A percentile compares a stretch with the other conserved stretches of the same genome.
phyloP scores from a whole-genome alignment of 805 yeast genomes.

The Wickerhamiella galacta region DNA sequence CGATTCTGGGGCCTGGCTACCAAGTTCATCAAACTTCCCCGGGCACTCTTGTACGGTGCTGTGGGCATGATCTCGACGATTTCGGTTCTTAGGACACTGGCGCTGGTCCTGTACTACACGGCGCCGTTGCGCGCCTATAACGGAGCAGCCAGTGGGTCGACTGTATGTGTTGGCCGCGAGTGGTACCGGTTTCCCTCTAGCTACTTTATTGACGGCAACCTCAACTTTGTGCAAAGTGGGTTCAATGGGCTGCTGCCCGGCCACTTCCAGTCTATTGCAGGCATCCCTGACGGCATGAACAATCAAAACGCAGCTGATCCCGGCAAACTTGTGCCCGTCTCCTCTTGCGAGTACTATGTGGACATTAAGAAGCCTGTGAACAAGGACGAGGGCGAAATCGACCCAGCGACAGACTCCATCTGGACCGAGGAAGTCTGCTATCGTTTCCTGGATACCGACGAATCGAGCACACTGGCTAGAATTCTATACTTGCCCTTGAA shows the following conservation, averaged over 20 bases:
- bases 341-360: conserved; percentile 49
- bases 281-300: conserved; percentile 52
- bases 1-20: conserved; percentile 5
- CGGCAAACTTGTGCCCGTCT: conserved; percentile 33
- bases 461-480: conserved; percentile 16
- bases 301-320: conserved; percentile 51
- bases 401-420: conserved; percentile 6
- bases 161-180: conserved; percentile 83
- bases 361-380: conserved; percentile 43
- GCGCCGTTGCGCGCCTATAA: conserved; percentile 53
- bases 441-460: conserved; percentile 14
- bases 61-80: conserved; percentile 13
- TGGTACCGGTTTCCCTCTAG: conserved; percentile 91
- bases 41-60: conserved; percentile 2
- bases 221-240: conserved; percentile 56
- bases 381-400: conserved; percentile 28
- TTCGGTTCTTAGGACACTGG: conserved; percentile 37
- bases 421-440: conserved; percentile 15
- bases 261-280: conserved; percentile 38
- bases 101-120: conserved; percentile 47
- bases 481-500: conserved; percentile 11
- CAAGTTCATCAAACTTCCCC: conserved; percentile 4
- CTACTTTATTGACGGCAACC: conserved; percentile 50
- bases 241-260: conserved; percentile 84
- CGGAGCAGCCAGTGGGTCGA: conserved; percentile 26